phyloP scores from a whole-genome alignment of 139 green algal genomes.

The Chlorella sp. region DNA sequence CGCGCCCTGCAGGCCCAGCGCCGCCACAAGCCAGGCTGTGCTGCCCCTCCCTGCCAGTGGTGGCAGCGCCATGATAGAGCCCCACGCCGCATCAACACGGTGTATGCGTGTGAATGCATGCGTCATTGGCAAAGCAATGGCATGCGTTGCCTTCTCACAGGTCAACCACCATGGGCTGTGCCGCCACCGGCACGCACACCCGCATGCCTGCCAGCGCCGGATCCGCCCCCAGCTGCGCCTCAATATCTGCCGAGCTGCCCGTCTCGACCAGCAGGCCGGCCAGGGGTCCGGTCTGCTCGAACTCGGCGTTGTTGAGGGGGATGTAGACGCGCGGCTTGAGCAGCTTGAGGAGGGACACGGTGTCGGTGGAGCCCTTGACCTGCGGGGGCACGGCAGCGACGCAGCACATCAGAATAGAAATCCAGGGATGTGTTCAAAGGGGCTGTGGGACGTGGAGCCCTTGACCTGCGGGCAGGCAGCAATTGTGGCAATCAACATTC shows the following conservation, averaged over 20 bases:
- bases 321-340: constrained; percentile 65
- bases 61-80: too few relatives aligned
- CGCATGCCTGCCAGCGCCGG: not conserved
- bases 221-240: constrained; percentile 11
- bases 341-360: constrained; percentile 56
- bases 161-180: constrained; percentile 21
- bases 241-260: constrained; percentile 12
- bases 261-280: constrained; percentile 24
- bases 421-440: too few relatives aligned
- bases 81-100: too few relatives aligned
- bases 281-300: constrained; percentile 54
- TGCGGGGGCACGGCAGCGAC: not conserved
- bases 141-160: not conserved
- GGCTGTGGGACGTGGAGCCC: too few relatives aligned
- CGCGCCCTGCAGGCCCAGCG: too few relatives aligned
- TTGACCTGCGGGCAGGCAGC: not conserved
- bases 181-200: constrained; percentile 11
- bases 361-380: constrained; percentile 68
- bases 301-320: constrained; percentile 73
- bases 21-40: too few relatives aligned
- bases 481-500: too few relatives aligned
- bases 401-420: too few relatives aligned
- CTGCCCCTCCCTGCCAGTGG: too few relatives aligned
- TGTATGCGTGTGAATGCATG: too few relatives aligned
- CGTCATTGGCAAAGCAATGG: too few relatives aligned